Evolutionary conservation across 148 eudicot species (phyloP).

Genomic region (Fagopyrum esculentum): DNA sequence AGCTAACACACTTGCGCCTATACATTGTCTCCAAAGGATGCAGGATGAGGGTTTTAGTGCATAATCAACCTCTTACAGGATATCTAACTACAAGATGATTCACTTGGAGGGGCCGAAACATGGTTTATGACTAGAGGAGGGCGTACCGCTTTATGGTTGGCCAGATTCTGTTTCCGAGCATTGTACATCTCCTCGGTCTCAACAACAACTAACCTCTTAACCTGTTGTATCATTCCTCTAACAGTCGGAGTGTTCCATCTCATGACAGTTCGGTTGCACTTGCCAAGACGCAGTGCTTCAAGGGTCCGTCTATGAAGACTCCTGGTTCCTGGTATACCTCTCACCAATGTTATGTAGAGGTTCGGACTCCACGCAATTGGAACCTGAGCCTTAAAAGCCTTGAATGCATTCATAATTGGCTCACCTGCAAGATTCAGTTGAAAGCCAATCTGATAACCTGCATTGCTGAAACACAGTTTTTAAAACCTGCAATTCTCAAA

Average conservation of each 20-base stretch:
- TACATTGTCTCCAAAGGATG: background rate
- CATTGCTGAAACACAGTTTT: too few species aligned
- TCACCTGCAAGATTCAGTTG: conserved; percentile 2
- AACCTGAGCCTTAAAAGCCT: conserved; percentile 33
- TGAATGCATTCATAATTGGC: conserved; percentile 34
- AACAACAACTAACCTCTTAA: conserved; percentile 52
- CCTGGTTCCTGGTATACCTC: conserved; percentile 89
- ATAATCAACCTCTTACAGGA: background rate
- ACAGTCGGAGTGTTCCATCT: conserved; percentile 66
- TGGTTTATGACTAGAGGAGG: conserved; percentile 60
- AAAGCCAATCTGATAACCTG: too few species aligned
- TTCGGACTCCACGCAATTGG: conserved; percentile 42
- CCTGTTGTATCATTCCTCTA: conserved; percentile 78
- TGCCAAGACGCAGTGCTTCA: conserved; percentile 57
- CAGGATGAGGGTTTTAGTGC: too few species aligned
- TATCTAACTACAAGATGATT: conserved; percentile 24
- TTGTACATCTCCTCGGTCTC: conserved; percentile 83
- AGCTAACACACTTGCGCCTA: background rate
- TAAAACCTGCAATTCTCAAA: too few species aligned
- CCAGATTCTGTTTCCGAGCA: conserved; percentile 50
- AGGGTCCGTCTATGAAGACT: conserved; percentile 73
- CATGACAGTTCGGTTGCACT: conserved; percentile 66
- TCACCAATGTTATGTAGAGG: conserved; percentile 49
- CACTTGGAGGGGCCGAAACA: conserved; percentile 26
- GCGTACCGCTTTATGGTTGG: conserved; percentile 54